Evolutionary conservation across 306 rosid species (phyloP).

Genomic region (Quercus gilva): DNA sequence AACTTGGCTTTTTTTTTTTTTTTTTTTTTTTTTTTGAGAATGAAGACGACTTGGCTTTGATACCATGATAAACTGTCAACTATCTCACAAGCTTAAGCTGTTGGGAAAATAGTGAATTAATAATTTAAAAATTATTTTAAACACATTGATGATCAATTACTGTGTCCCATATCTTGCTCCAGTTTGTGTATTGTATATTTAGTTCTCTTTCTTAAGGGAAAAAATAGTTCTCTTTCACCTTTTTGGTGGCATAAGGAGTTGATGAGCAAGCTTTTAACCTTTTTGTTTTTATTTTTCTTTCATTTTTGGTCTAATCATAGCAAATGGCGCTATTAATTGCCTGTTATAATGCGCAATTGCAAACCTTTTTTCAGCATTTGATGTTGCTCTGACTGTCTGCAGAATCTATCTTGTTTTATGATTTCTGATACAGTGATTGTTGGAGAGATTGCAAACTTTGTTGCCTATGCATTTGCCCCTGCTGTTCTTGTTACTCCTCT

Average conservation of each 20-base stretch:
- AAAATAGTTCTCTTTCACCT: not conserved
- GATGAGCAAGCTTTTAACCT: not conserved
- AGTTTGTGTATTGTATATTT: not conserved
- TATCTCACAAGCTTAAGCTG: too few species aligned
- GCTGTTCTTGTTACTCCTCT: slow-evolving; percentile 91
- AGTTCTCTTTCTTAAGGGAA: too few species aligned
- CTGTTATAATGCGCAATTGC: not conserved
- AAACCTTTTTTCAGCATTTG: slow-evolving; percentile 15
- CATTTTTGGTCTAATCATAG: not conserved
- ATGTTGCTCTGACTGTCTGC: slow-evolving; percentile 34
- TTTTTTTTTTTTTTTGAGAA: too few species aligned
- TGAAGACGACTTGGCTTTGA: too few species aligned
- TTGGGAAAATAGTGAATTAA: too few species aligned
- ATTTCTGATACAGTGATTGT: slow-evolving; percentile 71
- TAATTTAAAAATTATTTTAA: too few species aligned
- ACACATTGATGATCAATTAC: not conserved
- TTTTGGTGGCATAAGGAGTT: not conserved
- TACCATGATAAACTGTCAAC: too few species aligned
- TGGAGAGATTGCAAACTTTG: slow-evolving; percentile 81
- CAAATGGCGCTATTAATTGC: not conserved
- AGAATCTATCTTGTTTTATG: slow-evolving; percentile 40
- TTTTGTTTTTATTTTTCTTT: not conserved
- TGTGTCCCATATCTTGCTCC: not conserved
- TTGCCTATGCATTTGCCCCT: slow-evolving; percentile 91
- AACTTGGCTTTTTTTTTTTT: too few species aligned